Evolutionary conservation across 371 early-diverging fungal species (phyloP).

Genomic region (Haplosporangium sp.): DNA sequence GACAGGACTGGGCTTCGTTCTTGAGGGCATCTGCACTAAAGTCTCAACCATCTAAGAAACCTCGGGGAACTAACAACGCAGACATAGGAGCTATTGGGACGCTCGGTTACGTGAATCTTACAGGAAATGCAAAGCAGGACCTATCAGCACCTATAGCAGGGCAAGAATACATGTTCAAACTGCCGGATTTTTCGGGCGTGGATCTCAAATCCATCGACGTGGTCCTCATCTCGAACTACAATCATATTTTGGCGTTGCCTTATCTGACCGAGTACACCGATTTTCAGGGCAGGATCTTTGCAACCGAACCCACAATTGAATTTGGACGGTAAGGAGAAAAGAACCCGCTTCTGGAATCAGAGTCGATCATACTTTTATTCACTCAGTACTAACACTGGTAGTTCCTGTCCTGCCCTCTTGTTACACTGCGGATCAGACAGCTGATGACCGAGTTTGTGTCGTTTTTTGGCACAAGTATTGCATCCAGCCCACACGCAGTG

Average conservation of each 20-base stretch:
- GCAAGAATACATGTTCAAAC: conserved; percentile 61
- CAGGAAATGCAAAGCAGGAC: not conserved
- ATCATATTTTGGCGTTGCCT: conserved; percentile 82
- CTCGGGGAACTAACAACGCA: conserved; percentile 3
- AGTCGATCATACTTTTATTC: not conserved
- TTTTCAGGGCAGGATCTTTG: conserved; percentile 84
- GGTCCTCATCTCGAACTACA: conserved; percentile 80
- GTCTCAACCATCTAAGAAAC: conserved; percentile 26
- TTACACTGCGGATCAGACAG: conserved; percentile 42
- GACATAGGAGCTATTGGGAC: not conserved
- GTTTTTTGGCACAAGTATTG: conserved; percentile 60
- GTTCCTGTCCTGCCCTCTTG: not conserved
- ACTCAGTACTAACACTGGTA: not conserved
- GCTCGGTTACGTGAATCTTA: no score
- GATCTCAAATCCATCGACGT: conserved; percentile 75
- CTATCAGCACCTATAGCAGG: conserved; percentile 3
- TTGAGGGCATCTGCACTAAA: conserved; percentile 24
- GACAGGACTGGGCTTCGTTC: conserved; percentile 53
- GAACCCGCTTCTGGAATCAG: no score
- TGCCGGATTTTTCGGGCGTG: conserved; percentile 63
- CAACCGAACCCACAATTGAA: conserved; percentile 85
- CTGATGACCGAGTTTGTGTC: conserved; percentile 75
- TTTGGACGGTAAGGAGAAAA: conserved; percentile 69
- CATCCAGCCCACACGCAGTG: conserved; percentile 46
- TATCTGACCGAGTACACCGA: conserved; percentile 86